These are phyloP conservation scores for Tripterygium wilfordii DNA, from an alignment of 177 flowering plant genomes.

Conservation along the genomic window DNA sequence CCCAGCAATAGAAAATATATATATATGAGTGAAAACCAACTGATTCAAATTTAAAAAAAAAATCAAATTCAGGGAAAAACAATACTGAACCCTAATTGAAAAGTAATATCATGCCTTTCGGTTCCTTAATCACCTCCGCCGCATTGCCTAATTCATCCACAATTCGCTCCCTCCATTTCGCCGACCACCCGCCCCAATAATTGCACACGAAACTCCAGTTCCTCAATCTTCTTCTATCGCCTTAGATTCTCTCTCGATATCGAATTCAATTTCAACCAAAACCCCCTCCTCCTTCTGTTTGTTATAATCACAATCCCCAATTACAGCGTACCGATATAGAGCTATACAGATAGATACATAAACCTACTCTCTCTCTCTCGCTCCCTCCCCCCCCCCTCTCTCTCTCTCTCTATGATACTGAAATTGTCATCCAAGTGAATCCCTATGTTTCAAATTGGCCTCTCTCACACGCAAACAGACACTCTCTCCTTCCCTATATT, in stretches of 20 bases:
- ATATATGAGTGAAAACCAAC: background rate
- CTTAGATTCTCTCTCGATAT: background rate
- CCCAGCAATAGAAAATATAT: background rate
- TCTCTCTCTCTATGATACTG: too few species aligned
- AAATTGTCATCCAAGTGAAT: too few species aligned
- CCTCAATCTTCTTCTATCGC: background rate
- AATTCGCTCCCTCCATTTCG: conserved; percentile 20
- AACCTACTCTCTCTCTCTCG: too few species aligned
- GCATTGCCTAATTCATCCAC: conserved; percentile 27
- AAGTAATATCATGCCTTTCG: conserved; percentile 31
- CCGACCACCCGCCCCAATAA: conserved; percentile 10
- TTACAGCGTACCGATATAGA: too few species aligned
- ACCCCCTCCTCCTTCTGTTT: background rate
- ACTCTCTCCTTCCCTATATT: too few species aligned
- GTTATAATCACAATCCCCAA: too few species aligned
- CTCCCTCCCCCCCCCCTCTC: too few species aligned
- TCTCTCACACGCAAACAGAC: too few species aligned
- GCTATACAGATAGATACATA: too few species aligned
- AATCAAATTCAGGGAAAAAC: background rate
- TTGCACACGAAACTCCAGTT: conserved; percentile 1
- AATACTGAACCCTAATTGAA: conserved; percentile 15
- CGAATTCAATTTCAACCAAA: background rate
- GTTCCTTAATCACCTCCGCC: conserved; percentile 21
- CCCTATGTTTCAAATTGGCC: too few species aligned
- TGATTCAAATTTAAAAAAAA: background rate